Conservation (phyloP, 345 rosid species). For the Salix caprea region DNA sequence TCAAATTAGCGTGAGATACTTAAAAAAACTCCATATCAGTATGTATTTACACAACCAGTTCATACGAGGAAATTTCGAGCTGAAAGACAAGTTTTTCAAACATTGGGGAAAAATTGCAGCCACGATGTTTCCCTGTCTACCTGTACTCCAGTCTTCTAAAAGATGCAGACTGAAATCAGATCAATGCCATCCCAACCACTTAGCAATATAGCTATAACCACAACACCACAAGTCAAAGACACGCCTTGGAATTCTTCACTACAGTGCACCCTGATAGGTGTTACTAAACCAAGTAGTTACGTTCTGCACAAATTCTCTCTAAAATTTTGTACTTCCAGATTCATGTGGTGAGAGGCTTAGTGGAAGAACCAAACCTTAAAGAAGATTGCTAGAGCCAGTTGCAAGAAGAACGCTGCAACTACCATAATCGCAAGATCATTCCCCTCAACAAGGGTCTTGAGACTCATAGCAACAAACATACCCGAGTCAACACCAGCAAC, state of each 20-base stretch:
- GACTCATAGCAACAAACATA: slow-evolving; percentile 66
- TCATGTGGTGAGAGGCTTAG: slow-evolving; percentile 22
- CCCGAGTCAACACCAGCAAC: slow-evolving; percentile 62
- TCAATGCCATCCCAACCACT: not conserved
- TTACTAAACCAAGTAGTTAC: not conserved
- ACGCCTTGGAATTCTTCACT: slow-evolving; percentile 1
- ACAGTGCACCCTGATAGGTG: not conserved
- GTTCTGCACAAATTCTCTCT: not conserved
- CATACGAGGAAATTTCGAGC: not conserved
- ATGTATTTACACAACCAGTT: slow-evolving; percentile 20
- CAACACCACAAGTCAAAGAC: not conserved
- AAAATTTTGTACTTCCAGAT: not conserved
- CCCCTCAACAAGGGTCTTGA: slow-evolving; percentile 47
- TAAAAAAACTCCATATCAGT: not conserved
- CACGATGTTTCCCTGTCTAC: not conserved
- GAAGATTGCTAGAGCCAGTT: slow-evolving; percentile 77
- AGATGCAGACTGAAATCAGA: slow-evolving; percentile 11
- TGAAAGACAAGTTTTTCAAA: not conserved
- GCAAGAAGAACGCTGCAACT: slow-evolving; percentile 66
- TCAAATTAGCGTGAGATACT: not conserved
- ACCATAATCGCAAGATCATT: slow-evolving; percentile 48
- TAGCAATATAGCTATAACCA: not conserved
- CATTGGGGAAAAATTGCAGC: not conserved
- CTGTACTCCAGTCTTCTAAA: slow-evolving; percentile 8
- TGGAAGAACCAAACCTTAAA: slow-evolving; percentile 95